Base-by-base conservation (phyloP, 192 early-diverging fungal species). In the Backusella luteola region DNA sequence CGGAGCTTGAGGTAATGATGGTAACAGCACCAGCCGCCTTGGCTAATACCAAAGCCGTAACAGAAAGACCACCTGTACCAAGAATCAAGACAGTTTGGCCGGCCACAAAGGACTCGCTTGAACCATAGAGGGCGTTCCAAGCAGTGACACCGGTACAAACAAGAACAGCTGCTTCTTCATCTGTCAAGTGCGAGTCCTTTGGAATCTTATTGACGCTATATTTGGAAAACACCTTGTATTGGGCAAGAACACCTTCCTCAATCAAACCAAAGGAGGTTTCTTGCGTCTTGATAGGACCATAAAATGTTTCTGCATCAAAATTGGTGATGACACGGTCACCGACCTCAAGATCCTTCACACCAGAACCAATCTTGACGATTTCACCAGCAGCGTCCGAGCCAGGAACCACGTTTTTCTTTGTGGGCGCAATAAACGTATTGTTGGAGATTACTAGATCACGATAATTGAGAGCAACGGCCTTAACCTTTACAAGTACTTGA, bases 1-100 rank as follows among this genome's bases (percentile, higher is more conserved):
- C 76, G 2, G 76, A 77, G 63, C 70, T 73, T 11, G 76, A 77
- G 1, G 76, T 77, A n/a, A 77, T 67, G 32, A 77, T 77, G 34
- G 71, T 73, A n/a, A 56, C 36, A 11, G 67, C 67, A 29, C 75
- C 75, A 21, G 71, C 76, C 6, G 76, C 76, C 9, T 69, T 29
- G 6, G 76, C 71, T 52, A 77, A 23, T 6, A 69, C 44, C 14
- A 77, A 23, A 6, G 70, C 67, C 9, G 71, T 73, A 7, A 77
- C 17, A n/a, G 70, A 73, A 0, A 77, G 56, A 44, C 76, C 76
- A 19, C 76, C 76, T n/a, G 76, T 77, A 6, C 76, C 76, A 34
- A 73, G 53, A 26, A 73, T 23, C 15, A 77, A 71, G 26, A 77
- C 76, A 21, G 76, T 52, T 49, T 49, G 46, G 19, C 46, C 46